phyloP scores from a whole-genome alignment of 768 basidiomycete species.

The Crepidotus variabilis region DNA sequence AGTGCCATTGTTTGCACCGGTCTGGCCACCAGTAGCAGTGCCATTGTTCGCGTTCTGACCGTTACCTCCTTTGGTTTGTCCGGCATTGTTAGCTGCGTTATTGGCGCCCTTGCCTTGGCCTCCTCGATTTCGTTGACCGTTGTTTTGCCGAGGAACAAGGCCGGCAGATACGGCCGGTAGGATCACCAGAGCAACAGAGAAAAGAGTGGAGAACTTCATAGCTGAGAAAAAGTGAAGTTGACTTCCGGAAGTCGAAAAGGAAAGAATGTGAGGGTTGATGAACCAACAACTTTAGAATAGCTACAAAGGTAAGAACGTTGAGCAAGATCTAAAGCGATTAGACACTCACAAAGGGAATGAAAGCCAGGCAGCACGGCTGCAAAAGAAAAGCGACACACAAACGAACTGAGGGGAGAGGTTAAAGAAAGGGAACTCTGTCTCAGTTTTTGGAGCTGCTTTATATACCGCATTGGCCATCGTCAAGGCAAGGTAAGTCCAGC shows the following conservation, averaged over 20 bases:
- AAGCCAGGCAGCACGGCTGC: constrained; percentile 57
- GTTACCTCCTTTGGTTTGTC: not conserved
- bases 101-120: constrained; percentile 10
- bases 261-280: constrained; percentile 28
- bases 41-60: not conserved
- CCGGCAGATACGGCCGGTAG: constrained; percentile 35
- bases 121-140: constrained; percentile 10
- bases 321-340: not conserved
- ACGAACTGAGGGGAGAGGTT: constrained; percentile 22
- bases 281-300: constrained; percentile 25
- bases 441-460: constrained; percentile 6
- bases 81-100: constrained; percentile 13
- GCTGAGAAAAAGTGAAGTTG: constrained; percentile 24
- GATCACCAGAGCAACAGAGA: constrained; percentile 35
- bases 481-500: constrained; percentile 1
- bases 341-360: constrained; percentile 23
- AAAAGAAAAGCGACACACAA: constrained; percentile 22
- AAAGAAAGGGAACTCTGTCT: constrained; percentile 10
- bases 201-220: constrained; percentile 49
- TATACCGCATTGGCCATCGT: constrained; percentile 8
- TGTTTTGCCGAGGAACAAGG: constrained; percentile 22
- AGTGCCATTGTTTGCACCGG: too few relatives aligned
- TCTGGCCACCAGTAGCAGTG: too few relatives aligned
- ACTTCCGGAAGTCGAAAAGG: constrained; percentile 48
- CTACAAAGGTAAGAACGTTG: not conserved